Evolutionary conservation across 2,329 filamentous ascomycete genomes (phyloP).

Genomic region (Fusarium humuli): DNA sequence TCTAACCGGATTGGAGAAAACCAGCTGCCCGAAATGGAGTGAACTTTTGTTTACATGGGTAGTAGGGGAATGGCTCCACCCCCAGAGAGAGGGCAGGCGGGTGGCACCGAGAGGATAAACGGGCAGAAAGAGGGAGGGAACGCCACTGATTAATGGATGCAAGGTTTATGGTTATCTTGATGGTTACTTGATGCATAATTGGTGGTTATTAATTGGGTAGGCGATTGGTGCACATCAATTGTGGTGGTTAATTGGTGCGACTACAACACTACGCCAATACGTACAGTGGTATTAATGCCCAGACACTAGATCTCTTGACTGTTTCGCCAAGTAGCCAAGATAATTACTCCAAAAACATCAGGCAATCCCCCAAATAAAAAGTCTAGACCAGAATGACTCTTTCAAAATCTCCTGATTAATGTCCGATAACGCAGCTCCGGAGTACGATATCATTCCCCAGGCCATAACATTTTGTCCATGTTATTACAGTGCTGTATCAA

Average conservation of each 20-base stretch:
- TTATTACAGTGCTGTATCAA: background rate
- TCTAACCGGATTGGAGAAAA: conserved; percentile 1
- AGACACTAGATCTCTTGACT: background rate
- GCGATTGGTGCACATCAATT: background rate
- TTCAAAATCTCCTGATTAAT: background rate
- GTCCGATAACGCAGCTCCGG: conserved; percentile 3
- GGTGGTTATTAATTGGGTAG: background rate
- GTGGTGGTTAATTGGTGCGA: background rate
- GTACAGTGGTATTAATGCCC: too few species aligned
- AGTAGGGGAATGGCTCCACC: conserved; percentile 18
- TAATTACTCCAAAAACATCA: background rate
- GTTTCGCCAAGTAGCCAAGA: background rate
- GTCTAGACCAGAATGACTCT: background rate
- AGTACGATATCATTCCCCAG: background rate
- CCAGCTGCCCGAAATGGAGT: conserved; percentile 6
- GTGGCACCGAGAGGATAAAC: conserved; percentile 30
- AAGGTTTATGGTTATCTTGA: conserved; percentile 10
- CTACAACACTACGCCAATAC: background rate
- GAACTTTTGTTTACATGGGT: conserved; percentile 19
- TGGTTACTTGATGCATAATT: conserved; percentile 17
- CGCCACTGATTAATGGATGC: conserved; percentile 3
- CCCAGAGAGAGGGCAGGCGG: conserved; percentile 25
- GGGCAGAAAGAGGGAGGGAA: background rate
- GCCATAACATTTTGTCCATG: background rate
- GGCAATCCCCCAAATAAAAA: background rate